phyloP scores from a whole-genome alignment of 2,329 filamentous ascomycete genomes.

The Aureobasidium sp. region DNA sequence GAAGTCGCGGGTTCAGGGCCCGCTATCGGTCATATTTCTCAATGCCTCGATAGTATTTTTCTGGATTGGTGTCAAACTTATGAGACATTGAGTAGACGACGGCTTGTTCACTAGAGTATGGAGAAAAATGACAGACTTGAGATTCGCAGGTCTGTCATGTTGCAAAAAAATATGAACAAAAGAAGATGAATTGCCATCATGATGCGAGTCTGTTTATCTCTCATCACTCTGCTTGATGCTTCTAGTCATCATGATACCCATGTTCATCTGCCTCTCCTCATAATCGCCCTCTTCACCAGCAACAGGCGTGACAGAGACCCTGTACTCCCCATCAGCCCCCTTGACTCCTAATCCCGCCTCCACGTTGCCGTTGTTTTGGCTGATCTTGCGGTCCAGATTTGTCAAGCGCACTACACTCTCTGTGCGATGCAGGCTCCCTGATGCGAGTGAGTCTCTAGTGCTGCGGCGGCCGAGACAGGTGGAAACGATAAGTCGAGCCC shows the following conservation, averaged over 20 bases:
- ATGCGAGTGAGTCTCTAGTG: not conserved
- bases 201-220: not conserved
- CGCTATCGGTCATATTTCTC: no score
- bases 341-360: not conserved
- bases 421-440: not conserved
- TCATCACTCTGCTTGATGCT: constrained; percentile 3
- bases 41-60: no score
- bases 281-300: not conserved
- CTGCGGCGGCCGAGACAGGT: not conserved
- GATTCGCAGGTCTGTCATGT: no score
- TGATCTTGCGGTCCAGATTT: not conserved
- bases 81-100: no score
- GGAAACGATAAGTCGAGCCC: not conserved
- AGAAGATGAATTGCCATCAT: not conserved
- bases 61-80: no score
- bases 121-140: no score
- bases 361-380: not conserved
- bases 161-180: no score
- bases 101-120: no score
- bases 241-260: constrained; percentile 6
- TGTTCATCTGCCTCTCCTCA: not conserved
- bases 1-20: no score
- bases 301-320: not conserved
- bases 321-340: not conserved
- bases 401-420: constrained; percentile 8